phyloP scores from a whole-genome alignment of 176 grass and related monocot genomes.

The Juncus effusus region DNA sequence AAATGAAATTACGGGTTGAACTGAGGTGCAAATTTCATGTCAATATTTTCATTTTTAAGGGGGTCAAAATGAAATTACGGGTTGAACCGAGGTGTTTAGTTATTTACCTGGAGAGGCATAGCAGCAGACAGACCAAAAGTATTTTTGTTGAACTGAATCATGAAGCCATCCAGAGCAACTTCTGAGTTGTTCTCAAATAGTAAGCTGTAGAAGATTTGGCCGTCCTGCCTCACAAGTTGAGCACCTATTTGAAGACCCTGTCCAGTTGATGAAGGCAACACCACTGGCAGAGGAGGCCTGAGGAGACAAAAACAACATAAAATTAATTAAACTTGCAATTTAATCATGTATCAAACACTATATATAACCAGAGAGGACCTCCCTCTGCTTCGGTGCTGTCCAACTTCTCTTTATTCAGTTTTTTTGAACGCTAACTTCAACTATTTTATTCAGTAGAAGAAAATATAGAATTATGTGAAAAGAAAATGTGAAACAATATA shows the following conservation, averaged over 20 bases:
- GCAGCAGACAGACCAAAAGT: conserved; percentile 87
- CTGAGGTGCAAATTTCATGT: background rate
- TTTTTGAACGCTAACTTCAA: too few species aligned
- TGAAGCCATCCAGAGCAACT: conserved; percentile 83
- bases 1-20: background rate
- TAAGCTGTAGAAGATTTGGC: conserved; percentile 86
- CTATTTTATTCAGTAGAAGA: too few species aligned
- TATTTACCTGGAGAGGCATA: conserved; percentile 76
- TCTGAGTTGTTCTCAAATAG: conserved; percentile 81
- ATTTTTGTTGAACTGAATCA: conserved; percentile 99
- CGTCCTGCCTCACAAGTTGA: conserved; percentile 64
- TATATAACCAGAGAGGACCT: background rate
- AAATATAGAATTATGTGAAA: too few species aligned
- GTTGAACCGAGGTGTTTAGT: background rate
- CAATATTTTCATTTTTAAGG: background rate
- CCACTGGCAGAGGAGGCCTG: conserved; percentile 76
- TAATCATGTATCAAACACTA: background rate
- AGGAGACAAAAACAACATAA: conserved; percentile 18
- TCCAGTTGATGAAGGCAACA: conserved; percentile 70
- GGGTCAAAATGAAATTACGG: background rate
- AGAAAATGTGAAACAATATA: too few species aligned
- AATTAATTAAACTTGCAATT: conserved; percentile 24
- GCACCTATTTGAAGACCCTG: conserved; percentile 96
- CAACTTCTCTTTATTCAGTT: too few species aligned
- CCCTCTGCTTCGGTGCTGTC: too few species aligned